Conservation (phyloP, 352 stramenopile species). For the Pythium periplocum region DNA sequence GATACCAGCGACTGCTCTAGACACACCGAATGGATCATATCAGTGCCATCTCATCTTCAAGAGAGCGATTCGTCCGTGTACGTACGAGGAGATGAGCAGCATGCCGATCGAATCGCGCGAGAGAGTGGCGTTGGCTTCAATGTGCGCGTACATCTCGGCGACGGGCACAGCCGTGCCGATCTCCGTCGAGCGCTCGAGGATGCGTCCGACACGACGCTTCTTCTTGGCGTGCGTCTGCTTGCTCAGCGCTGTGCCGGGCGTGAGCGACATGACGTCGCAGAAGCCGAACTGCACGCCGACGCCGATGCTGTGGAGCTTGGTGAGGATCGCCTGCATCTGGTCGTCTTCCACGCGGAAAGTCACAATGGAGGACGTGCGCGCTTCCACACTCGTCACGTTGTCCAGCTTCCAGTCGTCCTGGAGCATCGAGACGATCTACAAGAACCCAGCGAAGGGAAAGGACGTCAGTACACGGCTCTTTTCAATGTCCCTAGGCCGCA, state of each 20-base stretch:
- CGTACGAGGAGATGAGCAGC: slow-evolving; percentile 83
- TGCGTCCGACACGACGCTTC: slow-evolving; percentile 55
- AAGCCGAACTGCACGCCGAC: slow-evolving; percentile 84
- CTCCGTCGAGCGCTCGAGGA: slow-evolving; percentile 74
- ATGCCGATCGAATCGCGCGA: slow-evolving; percentile 81
- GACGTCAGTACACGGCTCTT: background rate
- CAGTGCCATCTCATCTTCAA: background rate
- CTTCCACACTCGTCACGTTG: slow-evolving; percentile 81
- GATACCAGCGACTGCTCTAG: slow-evolving; percentile 74
- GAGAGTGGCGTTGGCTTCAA: slow-evolving; percentile 76
- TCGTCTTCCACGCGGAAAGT: slow-evolving; percentile 82
- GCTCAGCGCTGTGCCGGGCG: slow-evolving; percentile 71
- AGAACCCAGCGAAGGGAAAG: background rate
- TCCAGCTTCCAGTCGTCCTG: slow-evolving; percentile 82
- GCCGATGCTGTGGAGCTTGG: slow-evolving; percentile 71
- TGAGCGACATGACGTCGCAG: slow-evolving; percentile 87
- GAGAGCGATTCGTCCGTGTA: slow-evolving; percentile 2
- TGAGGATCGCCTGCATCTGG: slow-evolving; percentile 83
- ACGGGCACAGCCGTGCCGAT: slow-evolving; percentile 78
- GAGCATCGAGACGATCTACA: slow-evolving; percentile 64
- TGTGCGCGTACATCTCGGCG: slow-evolving; percentile 85
- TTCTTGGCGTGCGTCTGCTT: slow-evolving; percentile 46
- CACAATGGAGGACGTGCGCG: slow-evolving; percentile 82
- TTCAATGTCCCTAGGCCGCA: background rate
- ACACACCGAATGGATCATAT: background rate